A percentile compares a stretch with the other conserved stretches of the same genome.
Conservation (phyloP, 495 filamentous ascomycete genomes). For the Hypoxylon lienhwacheense region DNA sequence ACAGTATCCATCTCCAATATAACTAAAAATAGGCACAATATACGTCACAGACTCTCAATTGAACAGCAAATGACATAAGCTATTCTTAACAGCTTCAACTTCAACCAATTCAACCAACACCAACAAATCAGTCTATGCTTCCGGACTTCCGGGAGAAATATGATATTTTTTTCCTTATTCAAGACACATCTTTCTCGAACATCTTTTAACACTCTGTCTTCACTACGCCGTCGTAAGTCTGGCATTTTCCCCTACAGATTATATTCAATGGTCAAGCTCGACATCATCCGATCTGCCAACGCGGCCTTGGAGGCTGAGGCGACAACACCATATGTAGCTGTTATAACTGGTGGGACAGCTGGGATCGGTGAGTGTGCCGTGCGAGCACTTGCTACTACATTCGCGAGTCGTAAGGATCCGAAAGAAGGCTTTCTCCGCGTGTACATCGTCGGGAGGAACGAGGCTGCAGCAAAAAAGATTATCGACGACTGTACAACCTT, state of each 20-base stretch:
- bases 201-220: background rate
- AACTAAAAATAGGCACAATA: too few relatives aligned
- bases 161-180: too few relatives aligned
- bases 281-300: constrained; percentile 21
- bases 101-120: too few relatives aligned
- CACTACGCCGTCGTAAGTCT: background rate
- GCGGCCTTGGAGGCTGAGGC: constrained; percentile 8
- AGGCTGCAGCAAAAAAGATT: constrained; percentile 22
- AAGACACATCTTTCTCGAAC: background rate
- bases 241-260: background rate
- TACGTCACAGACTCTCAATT: too few relatives aligned
- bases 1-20: too few relatives aligned
- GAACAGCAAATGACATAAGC: too few relatives aligned
- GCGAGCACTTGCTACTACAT: constrained; percentile 26
- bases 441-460: constrained; percentile 35
- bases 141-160: too few relatives aligned
- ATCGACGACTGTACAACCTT: constrained; percentile 16
- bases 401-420: background rate
- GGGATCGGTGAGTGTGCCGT: constrained; percentile 31
- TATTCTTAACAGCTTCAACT: too few relatives aligned
- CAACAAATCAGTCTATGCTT: too few relatives aligned
- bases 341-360: constrained; percentile 33
- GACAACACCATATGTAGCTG: constrained; percentile 25
- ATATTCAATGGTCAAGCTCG: constrained; percentile 24
- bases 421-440: constrained; percentile 7